Evolutionary conservation across 768 basidiomycete genomes (phyloP), one percentile per base, ranked within the genome.

Genomic region (Lactarius indigo): DNA sequence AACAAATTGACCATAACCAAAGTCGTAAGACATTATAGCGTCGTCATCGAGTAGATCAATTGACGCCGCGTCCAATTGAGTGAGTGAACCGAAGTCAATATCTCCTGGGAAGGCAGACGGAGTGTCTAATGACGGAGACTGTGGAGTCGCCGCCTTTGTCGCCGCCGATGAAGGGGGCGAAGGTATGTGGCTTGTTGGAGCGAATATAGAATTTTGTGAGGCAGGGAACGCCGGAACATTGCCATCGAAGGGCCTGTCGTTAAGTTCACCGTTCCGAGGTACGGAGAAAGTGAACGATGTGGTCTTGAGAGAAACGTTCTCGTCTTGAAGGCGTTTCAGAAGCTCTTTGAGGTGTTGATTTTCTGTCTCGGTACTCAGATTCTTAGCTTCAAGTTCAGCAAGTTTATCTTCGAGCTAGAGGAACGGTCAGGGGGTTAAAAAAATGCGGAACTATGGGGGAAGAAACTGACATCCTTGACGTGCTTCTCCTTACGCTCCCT

Each of bases 401-500:
- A 98, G 88, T 75, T 95, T 87, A 76, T 95, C 94, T 76, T 98
- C 96, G 62, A 98, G 82, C 92, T 97, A 72, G 55, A 33, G 37
- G 17, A 7, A n/a, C 3, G 44, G 33, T 62, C 28, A 69, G 35
- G 39, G 20, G 13, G 37, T 23, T 23, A 15, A 44, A 28, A 54
- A 52, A 64, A 70, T 61, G 69, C 15, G 26, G 44, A 52, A 37
- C 12, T 31, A 10, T 23, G 50, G 15, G 18, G 50, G 15, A 12
- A 6, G 26, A 20, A 1, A 83, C 93, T 80, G 74, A 97, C 95
- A 75, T 97, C 95, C 75, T 93, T 94, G 70, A 98, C 93, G 76
- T 97, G 95, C 73, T 92, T 94, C 79, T 99, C 96, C 78, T 98
- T 96, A 68, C 96, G 85, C 77, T 98, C 97, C 63, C 96, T 82